Base-by-base conservation (phyloP, 495 filamentous ascomycete genomes). In the Neurospora pannonica region DNA sequence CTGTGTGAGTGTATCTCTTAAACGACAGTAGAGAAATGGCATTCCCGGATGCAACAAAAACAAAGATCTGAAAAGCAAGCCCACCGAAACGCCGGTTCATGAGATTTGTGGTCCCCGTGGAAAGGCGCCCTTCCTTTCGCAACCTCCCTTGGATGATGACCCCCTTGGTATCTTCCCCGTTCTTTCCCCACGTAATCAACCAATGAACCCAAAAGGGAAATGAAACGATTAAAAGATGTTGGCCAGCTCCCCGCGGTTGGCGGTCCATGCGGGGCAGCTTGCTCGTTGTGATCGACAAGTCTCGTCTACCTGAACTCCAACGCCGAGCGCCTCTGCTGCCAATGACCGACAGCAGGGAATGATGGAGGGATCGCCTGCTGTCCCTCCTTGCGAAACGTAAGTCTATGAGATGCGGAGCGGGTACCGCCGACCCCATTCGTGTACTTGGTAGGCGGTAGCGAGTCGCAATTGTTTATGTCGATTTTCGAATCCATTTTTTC, bases 41-140 rank as follows among this genome's bases (percentile, higher is more conserved):
- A 46, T 38, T 28, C 71, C 72, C 74, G 70, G 43, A 70, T 71
- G 19, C 71, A 34, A 46, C 28, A 70, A 76, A 60, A 74, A 34
- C 36, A 72, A 72, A 73, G 60, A 19, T 69, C 71, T 37, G 43
- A 21, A 38, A 67, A 28, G 72, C 62, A 62, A 54, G 72, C 36
- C 70, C 71, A 37, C 69, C 62, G n/a, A 71, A 76, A 77, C 77
- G 77, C 78, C 77, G 70, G 75, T 75, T 75, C 75, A 76, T 78
- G 75, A 76, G 78, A 77, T 76, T 77, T 67, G 54, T 67, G 54
- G 77, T 78, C 71, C 71, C 67, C 76, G 38, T 74, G 73, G 72
- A 74, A 62, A 74, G 73, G 69, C 67, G 70, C 42, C 71, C 70
- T 69, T 43, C 39, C 62, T 73, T 62, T 40, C 42, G 17, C 70